Evolutionary conservation across 2,329 filamentous ascomycete genomes (phyloP).

Genomic region (Claviceps sp.): DNA sequence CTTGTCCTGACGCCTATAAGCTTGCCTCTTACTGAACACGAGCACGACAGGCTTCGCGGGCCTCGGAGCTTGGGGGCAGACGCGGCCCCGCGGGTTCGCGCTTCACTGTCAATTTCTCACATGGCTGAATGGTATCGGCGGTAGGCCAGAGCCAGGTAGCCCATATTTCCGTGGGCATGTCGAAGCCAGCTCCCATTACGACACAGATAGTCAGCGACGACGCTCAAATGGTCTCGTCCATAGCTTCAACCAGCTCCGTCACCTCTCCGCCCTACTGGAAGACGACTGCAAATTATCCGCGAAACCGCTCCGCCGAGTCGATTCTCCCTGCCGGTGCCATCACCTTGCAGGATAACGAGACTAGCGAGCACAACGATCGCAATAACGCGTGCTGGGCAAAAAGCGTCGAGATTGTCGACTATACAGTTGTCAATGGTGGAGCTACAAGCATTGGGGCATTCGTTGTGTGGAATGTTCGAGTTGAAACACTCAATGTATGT

Average conservation of each 20-base stretch:
- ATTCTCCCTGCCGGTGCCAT: constrained; percentile 40
- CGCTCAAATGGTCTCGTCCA: constrained; percentile 9
- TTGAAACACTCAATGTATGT: constrained; percentile 72
- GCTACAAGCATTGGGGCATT: constrained; percentile 64
- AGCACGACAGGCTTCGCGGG: neutral
- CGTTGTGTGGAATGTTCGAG: constrained; percentile 83
- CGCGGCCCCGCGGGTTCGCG: neutral
- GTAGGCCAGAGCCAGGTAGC: constrained; percentile 14
- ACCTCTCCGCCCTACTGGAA: constrained; percentile 33
- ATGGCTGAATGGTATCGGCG: constrained; percentile 22
- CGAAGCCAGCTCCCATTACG: neutral
- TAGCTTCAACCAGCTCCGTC: constrained; percentile 16
- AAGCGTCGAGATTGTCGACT: constrained; percentile 45
- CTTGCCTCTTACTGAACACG: neutral
- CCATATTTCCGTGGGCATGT: neutral
- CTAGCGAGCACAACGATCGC: constrained; percentile 33
- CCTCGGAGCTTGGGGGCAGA: no score
- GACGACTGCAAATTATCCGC: constrained; percentile 20
- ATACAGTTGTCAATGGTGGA: constrained; percentile 43
- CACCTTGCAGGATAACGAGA: constrained; percentile 49
- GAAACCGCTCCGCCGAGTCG: constrained; percentile 33
- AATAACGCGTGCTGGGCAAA: constrained; percentile 51
- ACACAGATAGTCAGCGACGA: constrained; percentile 4
- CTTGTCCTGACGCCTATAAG: neutral
- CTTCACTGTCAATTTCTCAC: constrained; percentile 8